A percentile compares a stretch with the other conserved stretches of the same genome.
Evolutionary conservation across 371 early-diverging fungal species (phyloP).

Genomic region (Mortierella polycephala): DNA sequence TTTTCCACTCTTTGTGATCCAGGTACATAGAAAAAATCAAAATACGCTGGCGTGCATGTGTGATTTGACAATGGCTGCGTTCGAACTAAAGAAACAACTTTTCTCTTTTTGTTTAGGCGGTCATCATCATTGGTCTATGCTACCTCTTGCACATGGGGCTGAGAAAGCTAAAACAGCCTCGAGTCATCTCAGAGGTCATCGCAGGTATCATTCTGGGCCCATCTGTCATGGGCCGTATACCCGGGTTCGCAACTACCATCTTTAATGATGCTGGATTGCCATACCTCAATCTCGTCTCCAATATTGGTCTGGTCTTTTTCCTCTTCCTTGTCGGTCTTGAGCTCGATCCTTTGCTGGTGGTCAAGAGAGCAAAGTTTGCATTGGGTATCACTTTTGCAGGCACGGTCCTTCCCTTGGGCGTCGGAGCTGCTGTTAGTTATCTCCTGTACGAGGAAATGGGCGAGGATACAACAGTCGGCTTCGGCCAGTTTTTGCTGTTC

Average conservation of each 20-base stretch:
- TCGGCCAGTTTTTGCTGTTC: conserved; percentile 81
- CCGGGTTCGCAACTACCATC: conserved; percentile 67
- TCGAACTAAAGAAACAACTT: no score
- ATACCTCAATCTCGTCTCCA: conserved; percentile 80
- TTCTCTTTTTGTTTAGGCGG: conserved; percentile 55
- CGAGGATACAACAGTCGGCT: conserved; percentile 59
- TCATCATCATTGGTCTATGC: conserved; percentile 74
- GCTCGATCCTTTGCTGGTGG: conserved; percentile 69
- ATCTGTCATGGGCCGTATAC: conserved; percentile 79
- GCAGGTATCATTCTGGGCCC: conserved; percentile 85
- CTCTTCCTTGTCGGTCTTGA: conserved; percentile 91
- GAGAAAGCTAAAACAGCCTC: conserved; percentile 71
- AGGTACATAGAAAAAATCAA: conserved; percentile 54
- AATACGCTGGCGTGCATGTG: not conserved
- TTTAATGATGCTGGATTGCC: conserved; percentile 75
- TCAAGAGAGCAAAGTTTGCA: conserved; percentile 58
- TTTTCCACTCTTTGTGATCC: conserved; percentile 74
- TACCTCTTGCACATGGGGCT: conserved; percentile 71
- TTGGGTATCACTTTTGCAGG: conserved; percentile 74
- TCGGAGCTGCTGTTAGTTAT: conserved; percentile 77
- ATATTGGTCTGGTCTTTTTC: conserved; percentile 90
- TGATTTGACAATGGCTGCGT: not conserved
- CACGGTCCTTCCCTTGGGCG: conserved; percentile 81
- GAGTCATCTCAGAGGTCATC: conserved; percentile 82
- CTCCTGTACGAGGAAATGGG: conserved; percentile 69